These are phyloP conservation scores for Echria macrotheca DNA, from an alignment of 495 filamentous ascomycete genomes.

Conservation along the genomic window DNA sequence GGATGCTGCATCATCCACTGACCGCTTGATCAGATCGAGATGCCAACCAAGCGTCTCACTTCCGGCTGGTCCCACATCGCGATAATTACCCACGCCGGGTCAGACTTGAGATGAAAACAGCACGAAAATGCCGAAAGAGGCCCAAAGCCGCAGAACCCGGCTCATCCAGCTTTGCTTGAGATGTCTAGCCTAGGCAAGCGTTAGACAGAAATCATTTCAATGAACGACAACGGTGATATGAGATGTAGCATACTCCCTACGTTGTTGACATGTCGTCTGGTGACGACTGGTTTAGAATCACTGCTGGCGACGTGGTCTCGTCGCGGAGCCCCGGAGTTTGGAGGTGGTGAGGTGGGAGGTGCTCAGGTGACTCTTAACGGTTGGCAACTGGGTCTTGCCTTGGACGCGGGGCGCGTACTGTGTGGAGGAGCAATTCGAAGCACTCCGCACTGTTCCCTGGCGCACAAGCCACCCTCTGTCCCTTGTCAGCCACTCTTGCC, in stretches of 20 bases:
- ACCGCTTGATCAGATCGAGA: conserved; percentile 23
- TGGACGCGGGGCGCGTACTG: conserved; percentile 12
- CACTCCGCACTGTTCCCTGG: not conserved
- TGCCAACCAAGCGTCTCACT: conserved; percentile 16
- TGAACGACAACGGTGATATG: no score
- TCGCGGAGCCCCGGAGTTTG: conserved; percentile 15
- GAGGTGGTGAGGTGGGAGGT: conserved; percentile 11
- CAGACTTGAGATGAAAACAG: conserved; percentile 12
- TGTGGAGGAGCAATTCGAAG: not conserved
- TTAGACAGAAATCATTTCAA: no score
- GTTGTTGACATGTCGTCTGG: no score
- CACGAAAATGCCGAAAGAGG: no score
- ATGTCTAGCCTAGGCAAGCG: no score
- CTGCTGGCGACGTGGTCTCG: conserved; percentile 4
- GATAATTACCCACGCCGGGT: conserved; percentile 10
- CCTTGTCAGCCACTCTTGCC: conserved; percentile 9
- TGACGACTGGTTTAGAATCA: not conserved
- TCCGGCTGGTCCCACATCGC: conserved; percentile 18
- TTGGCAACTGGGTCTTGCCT: not conserved
- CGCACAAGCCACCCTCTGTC: not conserved
- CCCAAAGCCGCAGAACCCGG: no score
- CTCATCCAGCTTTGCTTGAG: no score
- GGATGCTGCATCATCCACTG: conserved; percentile 9
- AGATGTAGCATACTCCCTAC: no score
- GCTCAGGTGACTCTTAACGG: conserved; percentile 6